Percentiles rank a stretch among this genome's conserved stretches.
Conservation (phyloP, 768 basidiomycete genomes). For the Pisolithus tinctorius region DNA sequence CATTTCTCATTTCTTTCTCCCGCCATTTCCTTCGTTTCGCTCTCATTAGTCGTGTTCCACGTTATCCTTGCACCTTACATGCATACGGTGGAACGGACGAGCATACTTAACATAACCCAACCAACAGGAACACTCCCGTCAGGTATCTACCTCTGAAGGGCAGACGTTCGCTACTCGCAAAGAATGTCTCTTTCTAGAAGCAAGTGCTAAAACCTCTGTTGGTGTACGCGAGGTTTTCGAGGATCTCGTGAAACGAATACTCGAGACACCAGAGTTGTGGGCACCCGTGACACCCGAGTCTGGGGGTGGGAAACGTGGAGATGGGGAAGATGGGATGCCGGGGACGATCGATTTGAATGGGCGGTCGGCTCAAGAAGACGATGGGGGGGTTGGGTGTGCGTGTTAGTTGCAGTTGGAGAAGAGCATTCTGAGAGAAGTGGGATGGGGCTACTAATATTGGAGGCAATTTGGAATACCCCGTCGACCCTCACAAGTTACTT, state of each 20-base stretch:
- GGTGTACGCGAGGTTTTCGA: slow-evolving; percentile 73
- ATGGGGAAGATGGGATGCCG: slow-evolving; percentile 31
- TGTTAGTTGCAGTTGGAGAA: not conserved
- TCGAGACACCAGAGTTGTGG: slow-evolving; percentile 84
- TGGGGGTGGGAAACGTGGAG: slow-evolving; percentile 3
- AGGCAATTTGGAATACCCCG: too few relatives aligned
- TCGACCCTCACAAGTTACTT: too few relatives aligned
- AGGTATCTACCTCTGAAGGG: slow-evolving; percentile 76
- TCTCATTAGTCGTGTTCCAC: too few relatives aligned
- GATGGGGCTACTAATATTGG: too few relatives aligned
- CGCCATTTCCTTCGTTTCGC: too few relatives aligned
- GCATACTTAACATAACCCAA: not conserved
- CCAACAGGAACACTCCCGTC: slow-evolving; percentile 78
- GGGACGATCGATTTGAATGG: slow-evolving; percentile 33
- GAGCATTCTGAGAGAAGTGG: too few relatives aligned
- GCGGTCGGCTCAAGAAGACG: slow-evolving; percentile 11
- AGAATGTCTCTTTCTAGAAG: slow-evolving; percentile 83
- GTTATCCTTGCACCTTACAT: too few relatives aligned
- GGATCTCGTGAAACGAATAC: slow-evolving; percentile 74
- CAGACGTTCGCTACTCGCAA: slow-evolving; percentile 75
- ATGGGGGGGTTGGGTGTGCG: slow-evolving; percentile 28
- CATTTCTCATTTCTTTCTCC: not conserved
- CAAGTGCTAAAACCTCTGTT: slow-evolving; percentile 85
- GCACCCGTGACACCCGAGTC: slow-evolving; percentile 28
- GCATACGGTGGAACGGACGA: not conserved